Evolutionary conservation across 2,329 filamentous ascomycete genomes (phyloP), one percentile per base, ranked within the genome.

Genomic region (Capronia epimyces): DNA sequence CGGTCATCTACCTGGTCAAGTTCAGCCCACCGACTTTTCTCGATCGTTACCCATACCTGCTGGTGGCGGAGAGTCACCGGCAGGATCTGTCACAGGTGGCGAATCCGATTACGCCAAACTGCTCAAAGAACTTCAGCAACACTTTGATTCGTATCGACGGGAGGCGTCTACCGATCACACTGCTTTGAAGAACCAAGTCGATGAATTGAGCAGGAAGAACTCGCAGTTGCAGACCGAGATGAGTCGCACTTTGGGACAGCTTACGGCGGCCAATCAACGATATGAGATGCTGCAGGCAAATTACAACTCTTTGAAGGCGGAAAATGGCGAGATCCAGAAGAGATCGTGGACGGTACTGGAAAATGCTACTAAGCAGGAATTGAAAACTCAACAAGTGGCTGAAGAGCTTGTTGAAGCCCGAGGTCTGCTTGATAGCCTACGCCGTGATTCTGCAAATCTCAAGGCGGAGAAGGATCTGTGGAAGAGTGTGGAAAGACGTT

Each of bases 381-480:
- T 95, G 40, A 84, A 83, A 37, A 93, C 87, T 1, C 89, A 96
- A 63, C 89, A 96, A 68, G 86, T 91, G 22, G 89, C 89, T 0
- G 91, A 97, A 68, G 91, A 98, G 61, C 78, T 97, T 4, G 83
- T 97, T 8, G 93, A 96, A 66, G 83, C 86, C 3, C 86, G 84
- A 65, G 86, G 86, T 25, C 72, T 91, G 46, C 75, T 87, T 2
- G 91, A 98, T 64, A 90, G 89, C 63, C 80, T 96, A 68, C 86
- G 89, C 46, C 89, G 89, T 58, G 93, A 98, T 66, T 89, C 84
- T 47, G 84, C 89, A 13, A 96, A 97, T 64, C 79, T 96, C 27
- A 95, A 95, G 67, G 90, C 91, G 0, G 91, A 97, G 69, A 95
- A 95, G 71, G 86, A 89, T 31, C 76, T 98, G 8, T 95, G 87